Evolutionary conservation across 1,284 basidiomycete species (phyloP), one percentile per base, ranked within the genome.

Genomic region (Xerocomus amazonicus): DNA sequence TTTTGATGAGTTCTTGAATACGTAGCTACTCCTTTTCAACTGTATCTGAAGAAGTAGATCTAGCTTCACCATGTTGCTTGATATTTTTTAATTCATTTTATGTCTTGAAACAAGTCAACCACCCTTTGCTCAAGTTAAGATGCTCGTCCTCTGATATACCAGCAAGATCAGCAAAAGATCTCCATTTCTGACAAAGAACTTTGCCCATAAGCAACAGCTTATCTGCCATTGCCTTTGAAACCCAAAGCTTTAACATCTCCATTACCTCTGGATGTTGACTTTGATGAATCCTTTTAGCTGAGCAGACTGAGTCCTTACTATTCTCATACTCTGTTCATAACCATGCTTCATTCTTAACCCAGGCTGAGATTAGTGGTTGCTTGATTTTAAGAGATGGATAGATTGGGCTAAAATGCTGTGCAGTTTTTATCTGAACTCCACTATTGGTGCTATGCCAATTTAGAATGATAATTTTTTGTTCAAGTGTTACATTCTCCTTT

Each of bases 401-500:
- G 2, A 45, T 40, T 19, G 3, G 1, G 23, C 50, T 9, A 19
- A 56, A 56, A 46, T 55, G 37, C 6, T n/a, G 19, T 27, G 43
- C 48, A 2, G 39, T 54, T 43, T 54, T 48, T 3, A 4, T 35
- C 37, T 55, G 45, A 32, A 17, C 43, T 31, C 38, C 3, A 0
- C 45, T 16, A 29, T 55, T 49, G 8, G 14, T 23, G 34, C 48
- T 19, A 16, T 48, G 39, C 47, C 50, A 54, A 14, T 51, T 17
- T 4, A 55, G 47, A 13, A 52, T 52, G 12, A 50, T 27, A n/a
- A 55, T 50, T 10, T 10, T 0, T 27, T 55, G 51, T 6, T 8
- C 27, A 2, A 52, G 14, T 35, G 45, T 55, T 2, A 44, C 47
- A 50, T 45, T 52, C 35, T 41, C 17, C 8, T 52, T 39, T 31